phyloP scores from a whole-genome alignment of 2,329 filamentous ascomycete species.

The Fusarium hainanense region DNA sequence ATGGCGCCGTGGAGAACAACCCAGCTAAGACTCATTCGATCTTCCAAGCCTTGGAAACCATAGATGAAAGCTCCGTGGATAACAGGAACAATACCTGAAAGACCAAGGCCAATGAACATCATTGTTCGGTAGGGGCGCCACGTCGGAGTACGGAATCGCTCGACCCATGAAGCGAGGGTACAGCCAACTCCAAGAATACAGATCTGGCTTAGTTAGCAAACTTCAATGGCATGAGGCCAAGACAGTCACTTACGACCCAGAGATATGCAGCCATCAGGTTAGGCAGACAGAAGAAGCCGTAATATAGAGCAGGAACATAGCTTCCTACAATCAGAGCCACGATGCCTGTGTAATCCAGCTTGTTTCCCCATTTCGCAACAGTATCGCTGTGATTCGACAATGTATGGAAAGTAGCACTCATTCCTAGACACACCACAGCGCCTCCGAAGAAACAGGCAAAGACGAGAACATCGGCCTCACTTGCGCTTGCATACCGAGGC shows the following conservation, averaged over 20 bases:
- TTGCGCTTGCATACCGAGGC: conserved; percentile 74
- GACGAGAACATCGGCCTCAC: conserved; percentile 71
- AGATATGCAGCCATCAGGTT: conserved; percentile 77
- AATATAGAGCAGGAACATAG: conserved; percentile 89
- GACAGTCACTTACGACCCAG: conserved; percentile 68
- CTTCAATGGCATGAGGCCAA: background rate
- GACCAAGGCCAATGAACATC: conserved; percentile 90
- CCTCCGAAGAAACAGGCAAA: conserved; percentile 85
- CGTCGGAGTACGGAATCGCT: conserved; percentile 82
- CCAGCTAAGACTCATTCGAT: conserved; percentile 84
- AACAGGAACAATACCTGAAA: conserved; percentile 85
- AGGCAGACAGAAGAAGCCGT: conserved; percentile 81
- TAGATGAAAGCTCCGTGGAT: conserved; percentile 78
- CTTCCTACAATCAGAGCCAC: conserved; percentile 91
- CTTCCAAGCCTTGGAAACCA: conserved; percentile 72
- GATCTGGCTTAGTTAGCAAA: conserved; percentile 67
- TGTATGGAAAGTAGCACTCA: conserved; percentile 87
- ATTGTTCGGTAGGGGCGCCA: conserved; percentile 87
- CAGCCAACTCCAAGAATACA: conserved; percentile 81
- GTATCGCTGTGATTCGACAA: conserved; percentile 84
- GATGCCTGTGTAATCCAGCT: conserved; percentile 94
- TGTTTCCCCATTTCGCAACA: conserved; percentile 87
- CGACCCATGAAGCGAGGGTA: conserved; percentile 78
- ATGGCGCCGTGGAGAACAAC: conserved; percentile 81
- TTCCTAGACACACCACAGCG: conserved; percentile 77